Base-by-base conservation (phyloP, 441 rosid species). In the Erysimum cheiri region DNA sequence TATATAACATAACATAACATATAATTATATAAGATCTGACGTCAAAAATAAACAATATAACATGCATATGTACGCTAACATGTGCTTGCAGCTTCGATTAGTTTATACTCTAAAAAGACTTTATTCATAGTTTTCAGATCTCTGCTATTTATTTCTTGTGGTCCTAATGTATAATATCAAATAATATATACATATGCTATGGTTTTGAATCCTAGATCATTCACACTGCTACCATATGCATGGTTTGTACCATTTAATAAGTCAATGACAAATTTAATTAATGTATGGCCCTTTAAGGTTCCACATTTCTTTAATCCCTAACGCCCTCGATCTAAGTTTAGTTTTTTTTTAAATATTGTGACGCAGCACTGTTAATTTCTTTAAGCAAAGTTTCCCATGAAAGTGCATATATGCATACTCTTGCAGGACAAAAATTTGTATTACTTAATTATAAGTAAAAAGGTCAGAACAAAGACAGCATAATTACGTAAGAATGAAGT, bases 401-500 rank as follows among this genome's bases (percentile, higher is more conserved):
- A 48, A 9, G 26, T 33, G 44, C 0, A n/a, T n/a, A n/a, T n/a
- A 8, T n/a, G 24, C 24, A 22, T 22, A 15, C 14, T 28, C 59
- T 37, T 43, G 13, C 49, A 48, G 4, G 1, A 10, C 0, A 14
- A 8, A 58, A 24, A 9, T 11, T n/a, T 1, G 6, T 4, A 17
- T 11, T 6, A 14, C 13, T 3, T 15, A 58, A 19, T 1, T 19
- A 19, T 6, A 60, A 40, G 44, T 60, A 4, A 60, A 50, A 17
- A 60, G 17, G 75, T 62, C 55, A 56, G 63, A 12, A 8, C 28
- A 64, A 47, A 64, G 66, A 28, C 43, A 55, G 15, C 56, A 35
- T 26, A 54, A 37, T 70, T 72, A 56, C 60, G 76, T 64, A 71
- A 46, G 12, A 13, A 36, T 64, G 49, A 55, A 70, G 74, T 70